Conservation (phyloP, 768 basidiomycete genomes). For the Tephrocybe sp. region DNA sequence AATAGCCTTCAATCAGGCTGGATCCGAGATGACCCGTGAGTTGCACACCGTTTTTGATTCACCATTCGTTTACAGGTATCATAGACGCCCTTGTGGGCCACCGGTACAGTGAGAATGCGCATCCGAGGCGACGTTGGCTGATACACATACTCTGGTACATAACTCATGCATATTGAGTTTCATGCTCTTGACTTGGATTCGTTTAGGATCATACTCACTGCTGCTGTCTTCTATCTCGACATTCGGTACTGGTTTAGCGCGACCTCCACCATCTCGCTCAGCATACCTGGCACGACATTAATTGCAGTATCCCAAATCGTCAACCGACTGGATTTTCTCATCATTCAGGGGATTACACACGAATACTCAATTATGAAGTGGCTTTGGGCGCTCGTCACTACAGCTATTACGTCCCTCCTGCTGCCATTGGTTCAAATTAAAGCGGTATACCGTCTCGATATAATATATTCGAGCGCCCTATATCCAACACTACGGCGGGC, state of each 20-base stretch:
- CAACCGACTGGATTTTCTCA: not conserved
- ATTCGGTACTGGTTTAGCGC: constrained; percentile 33
- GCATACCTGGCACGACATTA: constrained; percentile 21
- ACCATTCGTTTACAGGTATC: not conserved
- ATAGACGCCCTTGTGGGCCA: constrained; percentile 29
- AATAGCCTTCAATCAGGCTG: constrained; percentile 19
- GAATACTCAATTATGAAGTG: not conserved
- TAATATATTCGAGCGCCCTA: constrained; percentile 18
- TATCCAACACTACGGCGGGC: constrained; percentile 20
- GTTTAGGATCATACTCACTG: not conserved
- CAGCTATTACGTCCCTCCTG: constrained; percentile 3
- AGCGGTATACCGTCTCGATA: constrained; percentile 22
- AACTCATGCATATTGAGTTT: too few relatives aligned
- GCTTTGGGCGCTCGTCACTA: not conserved
- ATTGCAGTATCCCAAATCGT: constrained; percentile 14
- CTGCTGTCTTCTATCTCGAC: constrained; percentile 5
- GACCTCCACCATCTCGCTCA: constrained; percentile 30
- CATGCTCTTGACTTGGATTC: too few relatives aligned
- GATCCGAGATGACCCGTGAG: constrained; percentile 25
- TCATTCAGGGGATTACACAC: not conserved
- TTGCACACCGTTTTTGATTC: not conserved
- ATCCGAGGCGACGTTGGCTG: constrained; percentile 23
- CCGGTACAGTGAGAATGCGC: constrained; percentile 24
- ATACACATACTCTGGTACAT: constrained; percentile 13
- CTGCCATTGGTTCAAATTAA: constrained; percentile 24